Percentiles rank a stretch among this genome's conserved stretches.
Conservation (phyloP, 23 red algal genomes). For the Gracilaria vermiculophylla region DNA sequence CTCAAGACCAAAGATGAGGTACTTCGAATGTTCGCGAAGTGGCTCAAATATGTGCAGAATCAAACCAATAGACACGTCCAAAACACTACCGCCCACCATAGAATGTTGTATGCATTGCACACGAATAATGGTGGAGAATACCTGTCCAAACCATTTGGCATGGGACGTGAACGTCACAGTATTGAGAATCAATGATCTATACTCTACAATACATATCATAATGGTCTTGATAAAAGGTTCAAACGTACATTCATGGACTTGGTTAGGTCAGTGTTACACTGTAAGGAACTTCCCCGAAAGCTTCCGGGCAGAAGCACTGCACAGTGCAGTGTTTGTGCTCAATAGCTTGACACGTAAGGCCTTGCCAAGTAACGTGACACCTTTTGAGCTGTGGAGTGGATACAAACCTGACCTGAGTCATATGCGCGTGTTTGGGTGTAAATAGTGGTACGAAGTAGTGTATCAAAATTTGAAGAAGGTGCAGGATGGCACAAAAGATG, state of each 20-base stretch:
- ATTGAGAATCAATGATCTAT: not conserved
- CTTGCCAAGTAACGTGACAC: not conserved
- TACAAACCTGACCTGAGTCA: not conserved
- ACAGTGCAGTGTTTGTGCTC: not conserved
- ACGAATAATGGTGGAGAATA: conserved; percentile 5
- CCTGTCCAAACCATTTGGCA: no score
- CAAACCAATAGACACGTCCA: not conserved
- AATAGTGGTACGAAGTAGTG: not conserved
- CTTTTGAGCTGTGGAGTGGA: not conserved
- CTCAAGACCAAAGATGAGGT: conserved; percentile 41
- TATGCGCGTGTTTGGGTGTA: conserved; percentile 5
- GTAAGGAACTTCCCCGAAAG: not conserved
- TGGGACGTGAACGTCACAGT: not conserved
- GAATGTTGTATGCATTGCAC: not conserved
- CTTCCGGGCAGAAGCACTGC: conserved; percentile 10
- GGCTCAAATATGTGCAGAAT: conserved; percentile 17
- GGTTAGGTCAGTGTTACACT: conserved; percentile 4
- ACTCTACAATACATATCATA: conserved; percentile 5
- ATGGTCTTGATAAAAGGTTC: conserved; percentile 12
- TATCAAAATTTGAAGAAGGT: not conserved
- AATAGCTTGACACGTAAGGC: not conserved
- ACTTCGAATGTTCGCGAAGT: conserved; percentile 12
- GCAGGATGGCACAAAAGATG: not conserved
- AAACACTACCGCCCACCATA: not conserved
- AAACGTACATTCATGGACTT: conserved; percentile 12